Base-by-base conservation (phyloP, 495 filamentous ascomycete species). In the Amorphotheca resinae region DNA sequence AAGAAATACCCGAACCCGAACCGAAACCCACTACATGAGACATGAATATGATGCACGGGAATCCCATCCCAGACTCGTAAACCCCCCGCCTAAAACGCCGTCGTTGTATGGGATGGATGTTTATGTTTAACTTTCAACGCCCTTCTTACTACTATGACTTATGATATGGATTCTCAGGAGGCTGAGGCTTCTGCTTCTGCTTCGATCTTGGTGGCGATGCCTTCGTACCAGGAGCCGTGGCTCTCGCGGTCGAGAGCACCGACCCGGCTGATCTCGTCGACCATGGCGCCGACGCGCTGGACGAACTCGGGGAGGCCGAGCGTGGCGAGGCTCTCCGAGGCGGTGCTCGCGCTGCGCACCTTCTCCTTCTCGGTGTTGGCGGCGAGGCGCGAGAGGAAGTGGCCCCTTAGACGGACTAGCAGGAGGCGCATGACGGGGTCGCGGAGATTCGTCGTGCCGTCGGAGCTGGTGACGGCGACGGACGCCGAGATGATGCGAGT, bases 241-340 rank as follows among this genome's bases (percentile, higher is more conserved):
- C 78, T 75, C 39, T 74, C 69, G 58, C 85, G 77, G 60, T 96
- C 89, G 25, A 94, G 80, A 33, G 72, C 71, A 9, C 80, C 76
- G 18, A 94, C 76, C 54, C 73, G 76, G 44, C 72, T 70, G 49
- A 93, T 58, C 62, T 82, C 79, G 11, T 94, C 88, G 11, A 87
- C 82, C 49, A 94, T 71, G 23, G 79, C 75, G 4, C 82, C 78
- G n/a, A 96, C 77, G 55, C 77, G 79, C 36, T 66, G 76, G n/a
- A 89, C 80, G 62, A 93, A 95, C 61, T 98, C 91, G 0, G 80
- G 77, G 61, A 96, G 70, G 0, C 91, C 93, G 30, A 80, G 72
- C 1, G 73, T 70, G 1, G 84, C 82, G 12, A 98, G 67, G 35
- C 78, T 81, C 60, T 96, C 88, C 18, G 77, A 82, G 3, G 87